A percentile compares a stretch with the other conserved stretches of the same genome.
Conservation (phyloP, 257 asterid species). For the Coffea eugenioides region DNA sequence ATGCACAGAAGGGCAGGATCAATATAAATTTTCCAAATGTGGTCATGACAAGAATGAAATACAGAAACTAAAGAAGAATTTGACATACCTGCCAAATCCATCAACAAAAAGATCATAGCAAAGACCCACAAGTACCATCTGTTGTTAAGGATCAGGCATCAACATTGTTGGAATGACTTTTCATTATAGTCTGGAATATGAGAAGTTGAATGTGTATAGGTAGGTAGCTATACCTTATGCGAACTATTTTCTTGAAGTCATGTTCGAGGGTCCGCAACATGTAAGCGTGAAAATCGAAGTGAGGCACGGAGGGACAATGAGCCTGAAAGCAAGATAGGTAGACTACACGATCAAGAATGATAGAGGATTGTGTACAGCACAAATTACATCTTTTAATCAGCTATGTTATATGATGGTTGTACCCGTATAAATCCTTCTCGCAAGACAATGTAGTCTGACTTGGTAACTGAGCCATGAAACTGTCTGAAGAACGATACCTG, state of each 20-base stretch:
- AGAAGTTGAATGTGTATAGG: neutral
- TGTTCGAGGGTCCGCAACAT: constrained; percentile 72
- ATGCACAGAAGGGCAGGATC: neutral
- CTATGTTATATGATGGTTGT: constrained; percentile 5
- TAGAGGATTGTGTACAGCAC: neutral
- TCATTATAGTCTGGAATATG: too few species aligned
- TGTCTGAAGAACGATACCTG: constrained; percentile 86
- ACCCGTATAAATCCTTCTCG: constrained; percentile 82
- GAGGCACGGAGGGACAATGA: constrained; percentile 50
- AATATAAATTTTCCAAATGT: neutral
- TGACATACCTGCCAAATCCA: constrained; percentile 68
- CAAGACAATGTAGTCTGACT: constrained; percentile 76
- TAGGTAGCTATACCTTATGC: constrained; percentile 53
- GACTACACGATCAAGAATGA: neutral
- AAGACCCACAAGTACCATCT: constrained; percentile 96
- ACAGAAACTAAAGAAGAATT: neutral
- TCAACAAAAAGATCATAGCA: constrained; percentile 71
- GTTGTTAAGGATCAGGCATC: constrained; percentile 26
- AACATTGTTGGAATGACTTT: neutral
- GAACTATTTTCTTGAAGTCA: constrained; percentile 78
- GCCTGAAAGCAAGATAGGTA: constrained; percentile 33
- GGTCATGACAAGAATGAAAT: neutral
- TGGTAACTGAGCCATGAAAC: constrained; percentile 77
- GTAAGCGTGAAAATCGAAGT: constrained; percentile 66
- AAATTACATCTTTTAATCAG: neutral